Base-by-base conservation (phyloP, 495 filamentous ascomycete genomes). In the Hyaloscypha variabilis region DNA sequence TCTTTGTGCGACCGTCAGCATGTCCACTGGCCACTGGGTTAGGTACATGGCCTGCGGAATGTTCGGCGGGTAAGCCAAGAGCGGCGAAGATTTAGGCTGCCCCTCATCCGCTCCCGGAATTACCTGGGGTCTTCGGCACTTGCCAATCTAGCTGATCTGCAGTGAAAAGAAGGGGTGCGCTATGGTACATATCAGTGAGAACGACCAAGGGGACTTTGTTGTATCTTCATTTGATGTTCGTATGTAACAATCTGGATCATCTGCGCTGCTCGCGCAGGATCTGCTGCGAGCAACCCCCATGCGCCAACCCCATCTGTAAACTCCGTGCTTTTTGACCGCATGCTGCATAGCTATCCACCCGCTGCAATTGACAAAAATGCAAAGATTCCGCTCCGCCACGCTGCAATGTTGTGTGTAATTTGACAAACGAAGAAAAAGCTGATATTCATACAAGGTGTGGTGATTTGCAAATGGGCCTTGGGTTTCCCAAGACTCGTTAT, bases 391-490 rank as follows among this genome's bases (percentile, higher is more conserved):
- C 17, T 19, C 39, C 39, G 17, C 39, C 39, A 10, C 39, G 39
- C 19, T 46, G 39, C 39, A 46, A 3, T 17, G 39, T 46, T 17
- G 39, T 46, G 17, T 46, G 39, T 46, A 46, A 4, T 17, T 46
- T 17, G 39, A 46, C 17, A 46, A 46, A 46, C 39, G 60, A 46
- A 54, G 31, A 42, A 66, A 60, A 54, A 8, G 29, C 6, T 54
- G 46, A 10, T 60, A 54, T 54, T 66, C 23, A 39, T 66, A 60
- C 63, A 66, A 60, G 58, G 62, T 64, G 54, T 31, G 56, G 58
- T 42, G 46, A 49, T 59, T 36, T 21, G 60, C 56, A 62, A 23
- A 31, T 51, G 36, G 36, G 51, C 13, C 11, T 8, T 4, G 17
- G 6, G 39, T 4, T 46, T 17, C 39, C 39, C 10, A 11, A 46